Base-by-base conservation (phyloP, 129 eudicot genomes). In the Flaveria sonorensis region DNA sequence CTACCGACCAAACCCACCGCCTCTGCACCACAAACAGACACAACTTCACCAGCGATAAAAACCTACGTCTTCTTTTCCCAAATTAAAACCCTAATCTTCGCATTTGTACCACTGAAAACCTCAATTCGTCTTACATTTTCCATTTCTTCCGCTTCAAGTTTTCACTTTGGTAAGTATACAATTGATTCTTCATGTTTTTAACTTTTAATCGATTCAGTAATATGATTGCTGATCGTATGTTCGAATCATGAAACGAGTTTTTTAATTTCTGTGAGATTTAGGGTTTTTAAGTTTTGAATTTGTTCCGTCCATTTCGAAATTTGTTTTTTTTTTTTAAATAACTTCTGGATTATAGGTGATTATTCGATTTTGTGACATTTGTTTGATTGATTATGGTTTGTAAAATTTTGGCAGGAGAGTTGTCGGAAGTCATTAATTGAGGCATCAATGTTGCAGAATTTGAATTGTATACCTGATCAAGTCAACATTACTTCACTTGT, bases 401-500 rank as follows among this genome's bases (percentile, higher is more conserved):
- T 18, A 55, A 0, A 20, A 36, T 6, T 75, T 76, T 68, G 48
- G 40, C 73, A 70, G 84, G 46, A 42, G 48, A 21, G 56, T 63
- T 43, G 69, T 45, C 28, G 50, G 66, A 30, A 85, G 18, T 18
- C 80, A 18, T 28, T 78, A 68, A 16, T 59, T 51, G 82, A 79
- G 53, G 66, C 85, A 71, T 71, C 87, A 57, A 83, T 72, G 83
- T 66, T 79, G 80, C 88, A 82, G 59, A 71, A 74, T 10, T 75
- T 45, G 78, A 71, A 52, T 42, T 79, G 59, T 51, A 39, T 26
- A 21, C 71, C 64, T 51, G 82, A 68, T 77, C 77, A 71, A 18
- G 55, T 74, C 23, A 81, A 72, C 56, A n/a, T 74, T 65, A 47
- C 62, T 40, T 62, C 62, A 4, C 46, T 72, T 59, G 24, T 16